A percentile compares a stretch with the other conserved stretches of the same genome.
Evolutionary conservation across 1,284 basidiomycete species (phyloP).

Genomic region (Rhodotorula sp.): DNA sequence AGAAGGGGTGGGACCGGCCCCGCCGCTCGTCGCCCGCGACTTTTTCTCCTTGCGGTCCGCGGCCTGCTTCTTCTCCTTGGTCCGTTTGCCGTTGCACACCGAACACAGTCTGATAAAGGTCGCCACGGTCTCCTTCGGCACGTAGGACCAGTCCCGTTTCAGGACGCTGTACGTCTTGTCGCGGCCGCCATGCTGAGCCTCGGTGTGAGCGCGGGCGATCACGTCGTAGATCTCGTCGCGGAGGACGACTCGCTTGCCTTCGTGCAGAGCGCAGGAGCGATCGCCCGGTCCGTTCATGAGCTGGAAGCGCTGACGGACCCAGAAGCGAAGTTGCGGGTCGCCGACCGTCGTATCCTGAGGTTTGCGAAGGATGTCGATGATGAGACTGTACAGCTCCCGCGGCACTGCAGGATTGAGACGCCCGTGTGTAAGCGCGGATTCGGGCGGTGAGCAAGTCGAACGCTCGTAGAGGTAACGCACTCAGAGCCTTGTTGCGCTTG

Average conservation of each 20-base stretch:
- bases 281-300: background rate
- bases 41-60: background rate
- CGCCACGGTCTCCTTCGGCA: slow-evolving; percentile 18
- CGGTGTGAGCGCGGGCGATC: background rate
- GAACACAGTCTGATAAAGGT: slow-evolving; percentile 8
- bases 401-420: background rate
- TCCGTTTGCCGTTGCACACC: slow-evolving; percentile 12
- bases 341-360: slow-evolving; percentile 6
- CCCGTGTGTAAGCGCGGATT: no score
- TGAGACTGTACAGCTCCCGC: background rate
- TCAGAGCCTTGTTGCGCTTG: slow-evolving; percentile 15
- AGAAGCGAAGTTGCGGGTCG: slow-evolving; percentile 17
- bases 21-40: background rate
- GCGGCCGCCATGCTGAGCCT: slow-evolving; percentile 5
- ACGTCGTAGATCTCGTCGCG: slow-evolving; percentile 4
- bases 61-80: background rate
- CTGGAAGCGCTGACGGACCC: slow-evolving; percentile 8
- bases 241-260: slow-evolving; percentile 1
- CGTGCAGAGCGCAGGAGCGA: background rate
- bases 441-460: no score
- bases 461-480: background rate
- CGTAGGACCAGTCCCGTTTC: slow-evolving; percentile 1
- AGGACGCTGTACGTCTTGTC: slow-evolving; percentile 12
- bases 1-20: no score
- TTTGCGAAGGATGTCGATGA: background rate